A percentile compares a stretch with the other conserved stretches of the same genome.
Evolutionary conservation across 2,329 filamentous ascomycete genomes (phyloP).

Genomic region (Phyllosticta citriasiana): DNA sequence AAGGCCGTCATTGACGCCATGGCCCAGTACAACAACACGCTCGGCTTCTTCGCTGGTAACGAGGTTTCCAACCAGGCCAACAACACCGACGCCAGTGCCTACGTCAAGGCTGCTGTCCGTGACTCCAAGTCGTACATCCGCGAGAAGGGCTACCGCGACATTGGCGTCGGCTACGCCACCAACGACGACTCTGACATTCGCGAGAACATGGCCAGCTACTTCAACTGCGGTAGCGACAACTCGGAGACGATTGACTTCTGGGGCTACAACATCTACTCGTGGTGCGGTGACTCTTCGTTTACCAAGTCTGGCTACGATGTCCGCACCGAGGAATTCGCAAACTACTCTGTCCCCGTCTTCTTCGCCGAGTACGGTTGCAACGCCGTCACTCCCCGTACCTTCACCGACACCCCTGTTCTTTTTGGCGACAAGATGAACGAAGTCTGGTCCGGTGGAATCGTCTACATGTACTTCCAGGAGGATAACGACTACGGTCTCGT

Average conservation of each 20-base stretch:
- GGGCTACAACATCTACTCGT: conserved; percentile 99
- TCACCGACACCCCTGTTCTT: conserved; percentile 74
- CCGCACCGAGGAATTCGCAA: conserved; percentile 75
- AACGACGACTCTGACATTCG: conserved; percentile 84
- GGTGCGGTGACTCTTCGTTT: conserved; percentile 83
- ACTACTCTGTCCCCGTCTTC: conserved; percentile 91
- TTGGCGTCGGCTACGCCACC: conserved; percentile 92
- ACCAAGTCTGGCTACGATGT: conserved; percentile 66
- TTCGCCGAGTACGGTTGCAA: conserved; percentile 99
- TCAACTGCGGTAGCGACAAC: conserved; percentile 67
- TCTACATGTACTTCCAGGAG: conserved; percentile 98
- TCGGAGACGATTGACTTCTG: conserved; percentile 79
- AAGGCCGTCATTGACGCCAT: conserved; percentile 73
- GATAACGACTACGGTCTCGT: conserved; percentile 81
- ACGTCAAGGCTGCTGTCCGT: conserved; percentile 94
- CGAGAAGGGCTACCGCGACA: conserved; percentile 60
- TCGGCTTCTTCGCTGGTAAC: conserved; percentile 98
- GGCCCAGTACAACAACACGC: conserved; percentile 74
- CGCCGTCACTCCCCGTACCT: conserved; percentile 58
- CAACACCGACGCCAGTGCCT: conserved; percentile 86
- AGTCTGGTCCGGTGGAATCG: conserved; percentile 91
- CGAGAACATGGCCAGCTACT: conserved; percentile 75
- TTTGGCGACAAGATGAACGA: conserved; percentile 71
- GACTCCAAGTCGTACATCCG: conserved; percentile 95
- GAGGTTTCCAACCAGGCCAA: conserved; percentile 83